Conservation (phyloP, 441 rosid genomes). For the Croton laevigatus region DNA sequence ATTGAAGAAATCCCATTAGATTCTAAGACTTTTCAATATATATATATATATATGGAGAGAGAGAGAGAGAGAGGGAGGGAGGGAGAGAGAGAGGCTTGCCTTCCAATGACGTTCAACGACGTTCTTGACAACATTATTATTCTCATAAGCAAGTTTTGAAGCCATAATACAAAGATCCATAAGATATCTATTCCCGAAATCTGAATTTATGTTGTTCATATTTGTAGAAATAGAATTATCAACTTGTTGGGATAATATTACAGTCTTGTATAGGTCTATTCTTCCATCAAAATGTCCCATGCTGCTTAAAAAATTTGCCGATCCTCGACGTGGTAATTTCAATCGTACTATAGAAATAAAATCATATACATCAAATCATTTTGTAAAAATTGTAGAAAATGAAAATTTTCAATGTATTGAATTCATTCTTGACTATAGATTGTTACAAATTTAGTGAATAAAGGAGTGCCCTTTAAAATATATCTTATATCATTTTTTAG, state of each 20-base stretch:
- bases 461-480: too few relatives aligned
- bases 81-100: neutral
- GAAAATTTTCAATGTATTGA: too few relatives aligned
- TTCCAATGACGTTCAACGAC: neutral
- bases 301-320: conserved; percentile 50
- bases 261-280: conserved; percentile 37
- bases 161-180: neutral
- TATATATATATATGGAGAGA: too few relatives aligned
- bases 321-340: conserved; percentile 51
- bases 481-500: too few relatives aligned
- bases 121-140: neutral
- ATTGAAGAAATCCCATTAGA: neutral
- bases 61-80: neutral
- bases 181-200: neutral
- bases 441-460: too few relatives aligned
- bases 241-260: conserved; percentile 29
- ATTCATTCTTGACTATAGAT: too few relatives aligned
- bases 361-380: neutral
- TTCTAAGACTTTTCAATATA: too few relatives aligned
- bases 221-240: conserved; percentile 25
- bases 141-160: neutral
- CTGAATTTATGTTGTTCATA: neutral
- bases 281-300: conserved; percentile 69
- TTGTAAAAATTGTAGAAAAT: too few relatives aligned
- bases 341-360: conserved; percentile 40